Percentiles rank a stretch among this genome's conserved stretches.
These are phyloP conservation scores for Poa annua DNA, from an alignment of 176 grass and related monocot genomes.

Conservation along the genomic window DNA sequence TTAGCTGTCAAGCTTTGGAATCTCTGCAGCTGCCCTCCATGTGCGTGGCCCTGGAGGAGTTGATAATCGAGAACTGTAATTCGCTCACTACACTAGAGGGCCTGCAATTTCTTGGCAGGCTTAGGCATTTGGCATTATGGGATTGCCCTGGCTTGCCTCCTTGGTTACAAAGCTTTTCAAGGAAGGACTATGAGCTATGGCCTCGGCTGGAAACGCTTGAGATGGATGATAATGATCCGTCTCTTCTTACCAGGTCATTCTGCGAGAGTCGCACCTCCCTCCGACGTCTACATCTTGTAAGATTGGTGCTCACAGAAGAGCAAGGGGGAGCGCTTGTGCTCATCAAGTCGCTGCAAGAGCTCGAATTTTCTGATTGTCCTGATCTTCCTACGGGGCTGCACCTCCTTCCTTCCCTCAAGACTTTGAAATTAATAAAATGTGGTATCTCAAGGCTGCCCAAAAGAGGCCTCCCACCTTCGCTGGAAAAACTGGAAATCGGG, in stretches of 20 bases:
- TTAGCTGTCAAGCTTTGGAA: too few relatives aligned
- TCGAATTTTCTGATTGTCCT: rapidly evolving
- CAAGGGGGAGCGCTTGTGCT: conserved; percentile 23
- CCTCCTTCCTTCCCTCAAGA: conserved; percentile 9
- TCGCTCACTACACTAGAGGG: not conserved
- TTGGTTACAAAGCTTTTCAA: not conserved
- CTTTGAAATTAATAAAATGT: rapidly evolving
- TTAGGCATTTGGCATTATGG: not conserved
- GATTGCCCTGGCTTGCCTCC: not conserved
- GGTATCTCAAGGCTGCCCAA: not conserved
- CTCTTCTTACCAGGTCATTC: conserved; percentile 6
- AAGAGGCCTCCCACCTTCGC: conserved; percentile 24
- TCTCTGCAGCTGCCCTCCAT: too few relatives aligned
- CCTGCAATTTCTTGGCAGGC: not conserved
- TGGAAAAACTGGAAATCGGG: not conserved
- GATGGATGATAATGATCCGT: not conserved
- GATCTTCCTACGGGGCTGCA: conserved; percentile 5
- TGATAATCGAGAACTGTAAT: too few relatives aligned
- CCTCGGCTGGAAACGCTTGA: not conserved
- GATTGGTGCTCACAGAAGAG: not conserved
- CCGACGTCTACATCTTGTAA: rapidly evolving
- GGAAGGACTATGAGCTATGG: not conserved
- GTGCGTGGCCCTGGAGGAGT: too few relatives aligned
- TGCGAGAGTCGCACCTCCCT: conserved; percentile 40
- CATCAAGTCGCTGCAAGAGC: conserved; percentile 32